Evolutionary conservation across 257 asterid species (phyloP), one percentile per base, ranked within the genome.

Genomic region (Catharanthus roseus): DNA sequence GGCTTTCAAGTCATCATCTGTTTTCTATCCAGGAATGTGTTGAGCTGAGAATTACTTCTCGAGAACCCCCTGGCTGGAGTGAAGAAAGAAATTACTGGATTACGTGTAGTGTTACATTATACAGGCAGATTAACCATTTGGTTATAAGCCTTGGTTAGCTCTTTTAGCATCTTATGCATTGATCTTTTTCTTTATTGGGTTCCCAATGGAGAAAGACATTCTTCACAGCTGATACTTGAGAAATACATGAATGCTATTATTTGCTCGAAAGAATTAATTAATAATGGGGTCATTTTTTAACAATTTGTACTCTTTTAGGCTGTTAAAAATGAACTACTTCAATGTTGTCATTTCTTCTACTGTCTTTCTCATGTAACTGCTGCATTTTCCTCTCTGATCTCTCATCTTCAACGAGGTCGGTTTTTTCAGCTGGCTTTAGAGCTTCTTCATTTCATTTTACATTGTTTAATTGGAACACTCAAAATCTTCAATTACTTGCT

Each of bases 21-120:
- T 83, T 34, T 95, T 84, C 81, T 95, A 91, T 67, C 95, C 92
- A 24, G 83, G 86, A 80, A 76, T 65, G 71, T 75, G 79, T 69
- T 75, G 65, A 75, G 4, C 23, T 42, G 26, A 11, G 16, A 33
- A 16, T 33, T 61, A 33, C 26, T 34, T 61, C 45, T 19, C 28
- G 45, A 34, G 31, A 33, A 11, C 24, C 19, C 24, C 19, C 26
- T 1, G 26, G 26, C 26, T 0, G 26, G 15, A 61, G 13, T 33
- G 67, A 61, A 61, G 67, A 15, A 64, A 53, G 11, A 16, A 68
- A 69, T 69, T 31, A 29, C n/a, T 11, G 65, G 51, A 47, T 51
- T 1, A 33, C 26, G 13, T 34, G 51, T 36, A 7, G 64, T 38
- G 36, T 36, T 53, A 26, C 21, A 51, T 34, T 34, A 36, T 34